These are phyloP conservation scores for Saksenaea oblongispora DNA, from an alignment of 371 early-diverging fungal species.

Conservation along the genomic window DNA sequence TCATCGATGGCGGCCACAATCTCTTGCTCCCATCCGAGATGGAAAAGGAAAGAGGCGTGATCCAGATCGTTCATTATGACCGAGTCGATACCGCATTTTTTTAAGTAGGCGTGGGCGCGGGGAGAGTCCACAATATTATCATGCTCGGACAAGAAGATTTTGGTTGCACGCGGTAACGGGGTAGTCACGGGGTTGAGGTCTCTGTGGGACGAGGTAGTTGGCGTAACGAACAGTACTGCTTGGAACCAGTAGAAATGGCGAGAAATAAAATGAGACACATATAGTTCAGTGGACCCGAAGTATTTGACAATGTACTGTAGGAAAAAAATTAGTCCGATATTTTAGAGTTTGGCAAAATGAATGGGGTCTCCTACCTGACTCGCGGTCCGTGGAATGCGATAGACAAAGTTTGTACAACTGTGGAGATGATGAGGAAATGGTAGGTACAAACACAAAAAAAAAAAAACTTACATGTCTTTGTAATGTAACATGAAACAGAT, in stretches of 20 bases:
- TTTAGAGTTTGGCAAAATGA: not conserved
- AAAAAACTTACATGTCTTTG: conserved; percentile 45
- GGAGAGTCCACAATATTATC: conserved; percentile 55
- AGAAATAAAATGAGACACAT: conserved; percentile 65
- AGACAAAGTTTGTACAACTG: conserved; percentile 68
- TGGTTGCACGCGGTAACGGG: conserved; percentile 30
- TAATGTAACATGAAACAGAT: conserved; percentile 73
- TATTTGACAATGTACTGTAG: conserved; percentile 57
- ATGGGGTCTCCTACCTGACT: conserved; percentile 43
- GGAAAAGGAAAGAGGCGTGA: conserved; percentile 56
- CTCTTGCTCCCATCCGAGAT: conserved; percentile 38
- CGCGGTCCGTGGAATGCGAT: conserved; percentile 61
- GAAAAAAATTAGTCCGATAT: too few relatives aligned
- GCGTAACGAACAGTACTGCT: conserved; percentile 49
- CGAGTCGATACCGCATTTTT: conserved; percentile 41
- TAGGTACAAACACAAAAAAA: not conserved
- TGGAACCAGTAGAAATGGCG: conserved; percentile 72
- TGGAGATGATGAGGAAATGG: not conserved
- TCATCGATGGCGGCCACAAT: conserved; percentile 33
- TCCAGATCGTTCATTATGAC: conserved; percentile 52
- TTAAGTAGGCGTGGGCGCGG: conserved; percentile 48
- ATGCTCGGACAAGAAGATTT: conserved; percentile 46
- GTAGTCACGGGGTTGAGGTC: conserved; percentile 19
- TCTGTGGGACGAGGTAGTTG: conserved; percentile 15
- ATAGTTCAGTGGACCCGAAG: conserved; percentile 70